Evolutionary conservation across 768 basidiomycete species (phyloP).

Genomic region (Boletus subcaerulescens): DNA sequence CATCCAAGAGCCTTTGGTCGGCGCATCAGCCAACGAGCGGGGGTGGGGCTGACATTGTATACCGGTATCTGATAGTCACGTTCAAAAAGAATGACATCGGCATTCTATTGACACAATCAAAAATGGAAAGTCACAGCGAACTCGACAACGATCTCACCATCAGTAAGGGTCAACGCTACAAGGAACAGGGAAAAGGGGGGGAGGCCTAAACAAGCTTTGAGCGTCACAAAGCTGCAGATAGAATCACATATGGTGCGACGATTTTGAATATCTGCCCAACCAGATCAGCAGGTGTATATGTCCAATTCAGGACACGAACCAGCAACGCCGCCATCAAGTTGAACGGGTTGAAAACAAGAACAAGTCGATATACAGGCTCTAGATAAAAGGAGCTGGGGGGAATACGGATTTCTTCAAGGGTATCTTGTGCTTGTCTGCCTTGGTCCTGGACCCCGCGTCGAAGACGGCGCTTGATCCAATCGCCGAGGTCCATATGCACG

Average conservation of each 20-base stretch:
- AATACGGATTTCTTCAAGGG: no score
- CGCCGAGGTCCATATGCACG: no score
- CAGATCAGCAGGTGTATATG: slow-evolving; percentile 1
- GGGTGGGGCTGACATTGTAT: slow-evolving; percentile 11
- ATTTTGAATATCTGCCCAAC: slow-evolving; percentile 71
- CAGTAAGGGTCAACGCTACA: slow-evolving; percentile 59
- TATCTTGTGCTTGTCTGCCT: no score
- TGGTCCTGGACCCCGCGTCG: no score
- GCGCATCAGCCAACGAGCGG: slow-evolving; percentile 2
- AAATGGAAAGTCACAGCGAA: not conserved
- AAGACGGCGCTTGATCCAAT: no score
- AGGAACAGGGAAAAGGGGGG: slow-evolving; percentile 82
- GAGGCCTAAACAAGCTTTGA: slow-evolving; percentile 63
- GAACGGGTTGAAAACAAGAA: slow-evolving; percentile 86
- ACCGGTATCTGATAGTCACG: slow-evolving; percentile 80
- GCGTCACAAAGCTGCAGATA: slow-evolving; percentile 63
- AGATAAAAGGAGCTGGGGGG: slow-evolving; percentile 71
- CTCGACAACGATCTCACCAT: slow-evolving; percentile 7
- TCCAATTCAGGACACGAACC: slow-evolving; percentile 35
- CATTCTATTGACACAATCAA: slow-evolving; percentile 47
- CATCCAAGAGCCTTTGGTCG: slow-evolving; percentile 68
- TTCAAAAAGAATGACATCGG: slow-evolving; percentile 81
- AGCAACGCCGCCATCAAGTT: slow-evolving; percentile 72
- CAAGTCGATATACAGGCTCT: slow-evolving; percentile 82
- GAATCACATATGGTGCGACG: slow-evolving; percentile 72